Base-by-base conservation (phyloP, 192 early-diverging fungal species). In the Coemansia sp. region DNA sequence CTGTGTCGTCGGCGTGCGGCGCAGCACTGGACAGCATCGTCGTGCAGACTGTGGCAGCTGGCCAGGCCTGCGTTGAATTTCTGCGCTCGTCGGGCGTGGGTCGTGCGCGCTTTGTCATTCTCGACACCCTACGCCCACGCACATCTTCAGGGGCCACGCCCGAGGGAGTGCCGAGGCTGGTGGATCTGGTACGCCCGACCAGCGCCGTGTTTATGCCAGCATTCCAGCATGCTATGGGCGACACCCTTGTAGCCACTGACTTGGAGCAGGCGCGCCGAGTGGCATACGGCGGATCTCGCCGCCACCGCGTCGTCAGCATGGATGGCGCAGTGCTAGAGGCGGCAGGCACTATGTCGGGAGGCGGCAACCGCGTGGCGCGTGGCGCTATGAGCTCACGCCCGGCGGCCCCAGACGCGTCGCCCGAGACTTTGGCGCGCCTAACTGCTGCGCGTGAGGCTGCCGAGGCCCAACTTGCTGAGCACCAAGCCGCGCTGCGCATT, bases 261-360 rank as follows among this genome's bases (percentile, higher is more conserved):
- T 68, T 99, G 74, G 79, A 89, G 38, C 90, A 93, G 72, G 98
- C 95, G 11, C 95, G 94, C 67, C 82, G 88, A 34, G 92, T 99
- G 47, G 96, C 98, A 0, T 99, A 90, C 72, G 91, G 93, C n/a
- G 57, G 57, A 3, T 66, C 68, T 34, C 85, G 84, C 29, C 88
- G 95, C n/a, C 93, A 90, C 87, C 89, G 97, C 34, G 96, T 98
- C 8, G 98, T 99, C 6, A 98, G 95, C 1, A 76, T 99, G 44
- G 93, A 93, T 59, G 97, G 98, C 3, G 88, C 94, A 59, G 76
- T 98, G 54, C 94, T 99, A 65, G 97, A 98, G 67, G 88, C 87
- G 24, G 90, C 91, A 7, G 97, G 98, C 72, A 92, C 96, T 8
- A 95, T 99, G 94, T 90, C 89, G 38, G 97, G 97, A 68, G 98